Evolutionary conservation across 2,329 filamentous ascomycete species (phyloP), one percentile per base, ranked within the genome.

Genomic region (Diaporthe citri): DNA sequence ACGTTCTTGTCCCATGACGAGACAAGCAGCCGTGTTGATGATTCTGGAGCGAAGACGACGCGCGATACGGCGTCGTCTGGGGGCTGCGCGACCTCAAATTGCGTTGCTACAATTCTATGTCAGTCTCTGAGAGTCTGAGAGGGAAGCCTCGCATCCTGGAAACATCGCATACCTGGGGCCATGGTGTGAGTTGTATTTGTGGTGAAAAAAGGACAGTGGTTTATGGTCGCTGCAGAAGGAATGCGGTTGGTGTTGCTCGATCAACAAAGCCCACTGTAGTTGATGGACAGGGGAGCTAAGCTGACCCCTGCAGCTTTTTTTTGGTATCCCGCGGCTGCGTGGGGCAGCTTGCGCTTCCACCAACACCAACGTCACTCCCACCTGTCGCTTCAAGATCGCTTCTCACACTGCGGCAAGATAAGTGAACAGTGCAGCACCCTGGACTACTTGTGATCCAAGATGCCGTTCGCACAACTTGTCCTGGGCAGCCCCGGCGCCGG

Each of bases 401-500:
- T 22, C 25, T 31, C 17, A 22, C 46, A 55, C 25, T 52, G 52
- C 57, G 60, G 55, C 41, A 36, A 75, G 56, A 52, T 20, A 69
- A 41, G 25, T 67, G 22, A 46, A 28, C 22, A 22, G 31, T 41
- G 48, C 55, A 57, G 56, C 41, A 8, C 41, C 46, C 31, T 70
- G 57, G 66, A 43, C 51, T 66, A 36, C 48, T 72, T 28, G 39
- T 36, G 51, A 51, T 28, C 34, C 78, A 80, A 80, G 39, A 92
- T 92, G 90, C 89, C 90, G 67, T 92, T 92, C 80, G 90, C 88
- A 75, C 94, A 97, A 86, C 92, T 98, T 57, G 92, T 98, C 51
- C 92, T 98, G 80, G 97, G 97, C n/a, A 96, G 96, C 78, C 97
- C 97, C 9, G 97, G 97, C 80, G 92, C 95, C 41, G 97, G 97